A percentile compares a stretch with the other conserved stretches of the same genome.
Conservation (phyloP, 1,284 basidiomycete species). For the Rhodotorula sp. region DNA sequence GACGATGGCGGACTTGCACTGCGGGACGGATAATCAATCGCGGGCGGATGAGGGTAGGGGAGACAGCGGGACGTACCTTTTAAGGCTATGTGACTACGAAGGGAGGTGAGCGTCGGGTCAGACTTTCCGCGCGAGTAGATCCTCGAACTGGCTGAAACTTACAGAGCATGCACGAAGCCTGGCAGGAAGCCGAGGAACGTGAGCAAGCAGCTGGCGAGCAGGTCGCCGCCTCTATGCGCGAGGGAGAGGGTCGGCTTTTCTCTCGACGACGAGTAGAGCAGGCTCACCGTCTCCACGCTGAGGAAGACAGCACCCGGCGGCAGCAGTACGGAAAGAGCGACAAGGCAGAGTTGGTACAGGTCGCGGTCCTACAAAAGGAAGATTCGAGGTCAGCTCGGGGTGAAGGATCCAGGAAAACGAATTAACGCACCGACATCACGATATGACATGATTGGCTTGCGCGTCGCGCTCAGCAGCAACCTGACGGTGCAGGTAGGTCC, state of each 20-base stretch:
- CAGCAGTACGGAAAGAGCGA: background rate
- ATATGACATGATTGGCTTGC: background rate
- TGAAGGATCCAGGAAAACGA: too few species aligned
- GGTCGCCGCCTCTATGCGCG: background rate
- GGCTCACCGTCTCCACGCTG: constrained; percentile 9
- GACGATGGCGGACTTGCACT: background rate
- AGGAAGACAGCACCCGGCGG: constrained; percentile 1
- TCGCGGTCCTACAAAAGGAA: background rate
- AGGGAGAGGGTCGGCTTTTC: background rate
- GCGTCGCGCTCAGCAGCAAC: background rate
- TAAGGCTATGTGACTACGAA: background rate
- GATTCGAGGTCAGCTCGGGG: background rate
- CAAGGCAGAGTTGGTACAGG: background rate
- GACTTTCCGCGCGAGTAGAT: too few species aligned
- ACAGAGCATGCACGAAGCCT: background rate
- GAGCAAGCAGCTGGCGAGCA: background rate
- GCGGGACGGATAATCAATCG: fast-evolving
- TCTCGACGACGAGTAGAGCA: too few species aligned
- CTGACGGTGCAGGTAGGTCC: constrained; percentile 5
- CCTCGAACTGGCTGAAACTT: background rate
- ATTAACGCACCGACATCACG: background rate
- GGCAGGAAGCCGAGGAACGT: constrained; percentile 1
- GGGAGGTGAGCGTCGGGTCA: too few species aligned
- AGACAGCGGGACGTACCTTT: background rate
- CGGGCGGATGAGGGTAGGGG: too few species aligned